Evolutionary conservation across 345 rosid genomes (phyloP), one percentile per base, ranked within the genome.

Genomic region (Carallia brachiata): DNA sequence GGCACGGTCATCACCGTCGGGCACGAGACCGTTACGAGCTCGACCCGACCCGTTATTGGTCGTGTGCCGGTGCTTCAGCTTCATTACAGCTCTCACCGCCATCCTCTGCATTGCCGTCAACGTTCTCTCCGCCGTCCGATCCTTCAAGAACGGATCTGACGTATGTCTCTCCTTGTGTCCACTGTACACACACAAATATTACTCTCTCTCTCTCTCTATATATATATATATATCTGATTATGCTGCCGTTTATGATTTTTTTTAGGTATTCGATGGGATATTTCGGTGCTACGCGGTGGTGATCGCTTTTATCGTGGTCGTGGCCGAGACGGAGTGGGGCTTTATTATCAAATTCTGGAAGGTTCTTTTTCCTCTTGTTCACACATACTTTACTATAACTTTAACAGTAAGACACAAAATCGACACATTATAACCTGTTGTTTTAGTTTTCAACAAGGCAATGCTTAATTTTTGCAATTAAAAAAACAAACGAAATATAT

Each of bases 241-340:
- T 36, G 16, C 39, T 19, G 27, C 27, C 53, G 31, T 57, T 77
- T 52, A n/a, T 36, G 32, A 1, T 40, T 70, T 4, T 32, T 40
- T 70, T 72, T 66, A 95, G 97, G 56, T 92, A 67, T 95, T 95
- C 68, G 90, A 92, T 75, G 99, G 99, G 52, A 87, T 95, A 55
- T 95, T 95, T 70, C 84, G 98, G 77, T 90, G 98, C 69, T 95
- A 92, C 48, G 96, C 97, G 17, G 94, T 92, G 77, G 61, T 86
- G 77, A 81, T 90, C 55, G 92, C 91, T 60, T 65, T 70, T 54
- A 77, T 92, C 48, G 96, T 88, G 66, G 89, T 88, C 67, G 60
- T 95, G 1, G 98, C 84, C 0, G 99, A 95, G 86, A 92, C 99
- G 0, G 99, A 95, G 65, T 95, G 99, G 99, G 83, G 79, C 19